phyloP scores from a whole-genome alignment of 495 filamentous ascomycete genomes.

The Cladorrhinum samala region DNA sequence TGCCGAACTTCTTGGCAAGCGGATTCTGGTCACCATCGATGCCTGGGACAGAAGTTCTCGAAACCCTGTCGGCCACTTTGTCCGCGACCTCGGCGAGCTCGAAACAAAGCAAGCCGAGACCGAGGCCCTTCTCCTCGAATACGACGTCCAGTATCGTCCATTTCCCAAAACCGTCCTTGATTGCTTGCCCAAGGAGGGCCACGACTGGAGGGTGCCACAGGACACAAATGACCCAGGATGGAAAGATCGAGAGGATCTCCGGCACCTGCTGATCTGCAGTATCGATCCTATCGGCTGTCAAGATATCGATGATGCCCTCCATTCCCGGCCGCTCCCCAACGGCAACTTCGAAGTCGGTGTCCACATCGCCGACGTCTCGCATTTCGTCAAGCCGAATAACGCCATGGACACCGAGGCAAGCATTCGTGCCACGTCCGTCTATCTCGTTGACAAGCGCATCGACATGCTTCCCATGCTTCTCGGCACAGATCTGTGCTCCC shows the following conservation, averaged over 20 bases:
- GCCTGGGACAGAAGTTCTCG: constrained; percentile 88
- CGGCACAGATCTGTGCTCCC: constrained; percentile 91
- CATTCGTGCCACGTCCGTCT: constrained; percentile 90
- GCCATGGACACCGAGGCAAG: constrained; percentile 95
- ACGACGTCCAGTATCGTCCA: constrained; percentile 94
- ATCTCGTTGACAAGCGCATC: constrained; percentile 96
- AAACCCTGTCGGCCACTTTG: constrained; percentile 89
- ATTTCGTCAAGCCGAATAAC: constrained; percentile 96
- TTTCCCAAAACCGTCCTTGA: constrained; percentile 94
- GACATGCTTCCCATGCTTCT: constrained; percentile 97
- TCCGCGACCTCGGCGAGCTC: constrained; percentile 84
- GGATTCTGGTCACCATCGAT: constrained; percentile 93
- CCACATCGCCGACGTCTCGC: constrained; percentile 98
- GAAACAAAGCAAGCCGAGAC: constrained; percentile 96
- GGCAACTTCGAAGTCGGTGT: constrained; percentile 96
- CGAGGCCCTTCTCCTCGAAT: constrained; percentile 88
- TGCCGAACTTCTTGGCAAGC: constrained; percentile 77
- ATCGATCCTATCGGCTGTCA: constrained; percentile 95
- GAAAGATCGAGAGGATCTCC: constrained; percentile 74
- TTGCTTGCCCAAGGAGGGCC: constrained; percentile 85
- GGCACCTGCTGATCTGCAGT: constrained; percentile 86
- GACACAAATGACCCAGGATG: constrained; percentile 75
- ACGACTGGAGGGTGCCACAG: constrained; percentile 84
- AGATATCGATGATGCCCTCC: constrained; percentile 96
- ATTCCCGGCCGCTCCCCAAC: constrained; percentile 77